Percentiles rank a stretch among this genome's conserved stretches.
These are phyloP conservation scores for Cutaneotrichosporon sp. DNA, from an alignment of 1,284 basidiomycete species.

Conservation along the genomic window DNA sequence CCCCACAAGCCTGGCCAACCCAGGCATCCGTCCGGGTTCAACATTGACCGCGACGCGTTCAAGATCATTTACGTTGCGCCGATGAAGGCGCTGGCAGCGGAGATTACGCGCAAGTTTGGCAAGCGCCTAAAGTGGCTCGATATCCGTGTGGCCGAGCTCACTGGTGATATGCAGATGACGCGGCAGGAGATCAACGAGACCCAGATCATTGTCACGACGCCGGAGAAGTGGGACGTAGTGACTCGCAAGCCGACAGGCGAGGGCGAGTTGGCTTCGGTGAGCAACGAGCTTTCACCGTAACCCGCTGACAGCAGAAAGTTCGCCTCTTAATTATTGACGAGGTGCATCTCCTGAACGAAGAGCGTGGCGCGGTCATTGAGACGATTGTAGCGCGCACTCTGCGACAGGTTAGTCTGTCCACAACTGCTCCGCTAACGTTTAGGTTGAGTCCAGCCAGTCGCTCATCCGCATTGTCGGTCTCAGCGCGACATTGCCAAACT, in stretches of 20 bases:
- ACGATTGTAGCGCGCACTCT: conserved; percentile 95
- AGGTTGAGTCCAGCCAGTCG: conserved; percentile 95
- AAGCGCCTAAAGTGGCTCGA: conserved; percentile 87
- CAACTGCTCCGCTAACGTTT: no score
- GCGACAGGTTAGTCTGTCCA: conserved; percentile 74
- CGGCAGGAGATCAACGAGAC: conserved; percentile 90
- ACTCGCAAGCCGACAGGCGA: conserved; percentile 96
- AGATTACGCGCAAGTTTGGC: conserved; percentile 88
- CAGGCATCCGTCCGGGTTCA: conserved; percentile 48
- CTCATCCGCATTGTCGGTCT: conserved; percentile 97
- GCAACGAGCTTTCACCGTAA: conserved; percentile 25
- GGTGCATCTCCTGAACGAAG: conserved; percentile 95
- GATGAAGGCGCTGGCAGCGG: conserved; percentile 96
- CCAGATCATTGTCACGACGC: conserved; percentile 97
- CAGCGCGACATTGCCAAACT: conserved; percentile 98
- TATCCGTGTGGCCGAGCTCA: conserved; percentile 84
- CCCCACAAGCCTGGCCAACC: conserved; percentile 32
- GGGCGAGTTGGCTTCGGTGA: conserved; percentile 84
- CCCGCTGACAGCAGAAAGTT: conserved; percentile 61
- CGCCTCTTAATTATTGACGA: conserved; percentile 97
- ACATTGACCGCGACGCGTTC: conserved; percentile 70
- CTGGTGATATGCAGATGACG: conserved; percentile 98
- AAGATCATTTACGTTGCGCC: conserved; percentile 99
- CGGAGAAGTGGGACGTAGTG: conserved; percentile 99
- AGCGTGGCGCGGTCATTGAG: conserved; percentile 96